Conservation (phyloP, 1,284 basidiomycete genomes). For the Ustilago bromivora region DNA sequence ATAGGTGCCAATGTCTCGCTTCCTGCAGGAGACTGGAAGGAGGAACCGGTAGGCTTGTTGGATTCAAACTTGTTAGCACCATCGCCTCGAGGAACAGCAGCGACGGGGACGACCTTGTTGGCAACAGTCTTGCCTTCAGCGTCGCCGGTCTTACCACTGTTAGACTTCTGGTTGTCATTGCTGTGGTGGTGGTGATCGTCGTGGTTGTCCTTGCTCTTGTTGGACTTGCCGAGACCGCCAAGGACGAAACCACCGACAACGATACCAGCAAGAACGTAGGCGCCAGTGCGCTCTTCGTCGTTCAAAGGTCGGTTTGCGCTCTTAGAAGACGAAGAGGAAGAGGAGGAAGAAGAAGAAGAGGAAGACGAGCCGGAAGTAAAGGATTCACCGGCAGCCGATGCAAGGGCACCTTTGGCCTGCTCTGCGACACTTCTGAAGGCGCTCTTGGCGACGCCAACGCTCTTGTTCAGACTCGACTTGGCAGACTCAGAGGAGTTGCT, state of each 20-base stretch:
- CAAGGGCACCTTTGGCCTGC: slow-evolving; percentile 47
- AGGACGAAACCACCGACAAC: slow-evolving; percentile 74
- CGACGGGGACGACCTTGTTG: slow-evolving; percentile 24
- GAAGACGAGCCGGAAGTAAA: slow-evolving; percentile 27
- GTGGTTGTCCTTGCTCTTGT: slow-evolving; percentile 28
- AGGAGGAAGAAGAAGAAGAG: slow-evolving; percentile 28
- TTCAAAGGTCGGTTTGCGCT: slow-evolving; percentile 72
- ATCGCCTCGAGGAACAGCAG: slow-evolving; percentile 35
- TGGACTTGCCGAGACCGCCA: slow-evolving; percentile 71
- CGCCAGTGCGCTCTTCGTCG: slow-evolving; percentile 74
- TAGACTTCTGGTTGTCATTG: background rate
- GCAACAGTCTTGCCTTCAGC: slow-evolving; percentile 17
- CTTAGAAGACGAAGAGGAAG: slow-evolving; percentile 18
- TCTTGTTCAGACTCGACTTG: slow-evolving; percentile 28
- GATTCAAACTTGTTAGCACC: slow-evolving; percentile 14
- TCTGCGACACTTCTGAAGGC: slow-evolving; percentile 39
- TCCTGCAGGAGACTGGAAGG: slow-evolving; percentile 32
- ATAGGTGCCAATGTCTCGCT: slow-evolving; percentile 45
- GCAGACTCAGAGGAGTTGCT: slow-evolving; percentile 16
- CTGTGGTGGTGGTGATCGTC: slow-evolving; percentile 17
- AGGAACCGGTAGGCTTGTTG: slow-evolving; percentile 27
- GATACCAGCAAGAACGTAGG: slow-evolving; percentile 74
- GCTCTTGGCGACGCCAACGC: slow-evolving; percentile 34
- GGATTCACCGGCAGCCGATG: slow-evolving; percentile 23
- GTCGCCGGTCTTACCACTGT: slow-evolving; percentile 2